A percentile compares a stretch with the other conserved stretches of the same genome.
Conservation (phyloP, 768 basidiomycete genomes). For the Rhizopogon sp. region DNA sequence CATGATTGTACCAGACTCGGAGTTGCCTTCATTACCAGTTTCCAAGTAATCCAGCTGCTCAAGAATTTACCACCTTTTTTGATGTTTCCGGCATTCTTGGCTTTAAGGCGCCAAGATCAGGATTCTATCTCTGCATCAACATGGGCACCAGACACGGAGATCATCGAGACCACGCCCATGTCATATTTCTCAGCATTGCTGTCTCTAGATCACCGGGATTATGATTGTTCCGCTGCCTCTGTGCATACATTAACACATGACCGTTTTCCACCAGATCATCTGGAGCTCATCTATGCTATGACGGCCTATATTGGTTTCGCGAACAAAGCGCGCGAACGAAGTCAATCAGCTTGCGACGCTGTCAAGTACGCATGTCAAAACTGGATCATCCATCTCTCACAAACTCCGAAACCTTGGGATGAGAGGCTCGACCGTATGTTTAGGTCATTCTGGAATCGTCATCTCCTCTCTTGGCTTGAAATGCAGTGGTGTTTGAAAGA, state of each 20-base stretch:
- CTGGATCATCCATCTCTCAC: neutral
- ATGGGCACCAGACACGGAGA: too few species aligned
- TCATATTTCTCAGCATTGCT: too few species aligned
- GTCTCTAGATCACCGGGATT: too few species aligned
- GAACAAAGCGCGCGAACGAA: neutral
- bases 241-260: neutral
- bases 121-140: too few species aligned
- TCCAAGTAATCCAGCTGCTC: neutral
- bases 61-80: neutral
- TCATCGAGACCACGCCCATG: too few species aligned
- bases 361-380: neutral
- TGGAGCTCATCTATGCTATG: neutral
- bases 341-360: neutral
- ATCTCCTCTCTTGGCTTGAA: neutral
- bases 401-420: neutral
- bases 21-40: neutral
- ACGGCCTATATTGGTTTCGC: neutral
- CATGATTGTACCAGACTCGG: neutral
- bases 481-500: neutral
- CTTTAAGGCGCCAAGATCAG: neutral
- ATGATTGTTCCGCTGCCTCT: too few species aligned
- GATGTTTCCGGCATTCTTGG: neutral
- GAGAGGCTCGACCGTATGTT: neutral
- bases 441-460: neutral
- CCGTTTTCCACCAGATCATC: neutral